Percentiles rank a stretch among this genome's conserved stretches.
Conservation (phyloP, 371 early-diverging fungal genomes). For the Mucor sp. region DNA sequence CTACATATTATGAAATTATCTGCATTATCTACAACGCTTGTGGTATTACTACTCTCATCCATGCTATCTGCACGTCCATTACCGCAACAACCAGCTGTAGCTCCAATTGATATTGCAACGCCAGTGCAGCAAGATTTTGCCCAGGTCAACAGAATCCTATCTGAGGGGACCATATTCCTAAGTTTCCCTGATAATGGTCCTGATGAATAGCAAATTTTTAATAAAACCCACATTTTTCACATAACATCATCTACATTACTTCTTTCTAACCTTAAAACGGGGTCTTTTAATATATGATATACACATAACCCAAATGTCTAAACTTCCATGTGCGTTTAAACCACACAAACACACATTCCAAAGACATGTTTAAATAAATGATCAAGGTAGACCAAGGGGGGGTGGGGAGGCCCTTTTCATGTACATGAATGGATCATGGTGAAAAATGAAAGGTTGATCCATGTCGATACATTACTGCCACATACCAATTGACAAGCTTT, state of each 20-base stretch:
- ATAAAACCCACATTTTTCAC: neutral
- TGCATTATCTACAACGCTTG: neutral
- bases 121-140: neutral
- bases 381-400: neutral
- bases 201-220: neutral
- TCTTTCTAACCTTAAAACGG: neutral
- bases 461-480: neutral
- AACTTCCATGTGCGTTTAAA: neutral
- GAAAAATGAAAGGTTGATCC: neutral
- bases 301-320: neutral
- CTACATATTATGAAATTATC: neutral
- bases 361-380: neutral
- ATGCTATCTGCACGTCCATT: neutral
- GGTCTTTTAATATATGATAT: neutral
- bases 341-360: neutral
- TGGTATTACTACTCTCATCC: neutral
- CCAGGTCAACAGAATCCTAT: neutral
- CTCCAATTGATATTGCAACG: neutral
- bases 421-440: neutral
- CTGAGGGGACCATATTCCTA: neutral
- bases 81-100: neutral
- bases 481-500: neutral
- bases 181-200: slow-evolving; percentile 3
- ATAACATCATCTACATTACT: neutral
- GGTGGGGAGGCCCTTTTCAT: neutral